Conservation (phyloP, 2,329 filamentous ascomycete species). For the Clathrospora elynae region DNA sequence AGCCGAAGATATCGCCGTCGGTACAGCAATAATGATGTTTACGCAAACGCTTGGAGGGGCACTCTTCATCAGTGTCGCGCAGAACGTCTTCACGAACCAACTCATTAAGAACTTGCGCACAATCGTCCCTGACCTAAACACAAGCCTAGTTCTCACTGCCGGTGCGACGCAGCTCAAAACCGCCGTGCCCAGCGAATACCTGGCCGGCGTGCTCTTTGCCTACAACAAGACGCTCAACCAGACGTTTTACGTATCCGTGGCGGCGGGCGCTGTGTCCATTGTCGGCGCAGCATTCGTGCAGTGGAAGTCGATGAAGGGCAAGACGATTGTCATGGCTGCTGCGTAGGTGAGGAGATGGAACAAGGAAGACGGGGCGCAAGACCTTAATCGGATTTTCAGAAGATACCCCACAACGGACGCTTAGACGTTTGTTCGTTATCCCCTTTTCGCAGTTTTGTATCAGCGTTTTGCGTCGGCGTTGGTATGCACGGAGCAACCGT, state of each 20-base stretch:
- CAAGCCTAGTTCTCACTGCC: conserved; percentile 50
- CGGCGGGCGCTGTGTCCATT: conserved; percentile 59
- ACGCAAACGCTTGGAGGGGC: conserved; percentile 55
- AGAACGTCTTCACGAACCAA: conserved; percentile 58
- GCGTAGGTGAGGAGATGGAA: conserved; percentile 23
- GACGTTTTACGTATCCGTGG: conserved; percentile 65
- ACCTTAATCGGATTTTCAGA: conserved; percentile 8
- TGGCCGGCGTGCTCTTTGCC: conserved; percentile 61
- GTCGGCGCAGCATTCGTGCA: conserved; percentile 63
- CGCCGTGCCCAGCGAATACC: conserved; percentile 57
- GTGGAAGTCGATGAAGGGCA: conserved; percentile 70
- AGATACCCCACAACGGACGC: conserved; percentile 16
- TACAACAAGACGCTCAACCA: conserved; percentile 67
- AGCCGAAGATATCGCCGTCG: conserved; percentile 52
- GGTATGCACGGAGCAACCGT: conserved; percentile 5
- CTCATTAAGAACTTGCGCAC: conserved; percentile 51
- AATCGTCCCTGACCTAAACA: conserved; percentile 50
- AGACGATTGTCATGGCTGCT: conserved; percentile 50
- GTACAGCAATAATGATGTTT: conserved; percentile 57
- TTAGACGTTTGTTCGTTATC: neutral
- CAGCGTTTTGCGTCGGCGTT: conserved; percentile 6
- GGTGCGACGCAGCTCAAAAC: conserved; percentile 65
- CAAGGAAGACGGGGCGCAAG: neutral
- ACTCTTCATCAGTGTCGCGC: conserved; percentile 56
- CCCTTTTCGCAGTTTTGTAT: conserved; percentile 1